Conservation (phyloP, 2,329 filamentous ascomycete genomes). For the Colletotrichum theobromicola region DNA sequence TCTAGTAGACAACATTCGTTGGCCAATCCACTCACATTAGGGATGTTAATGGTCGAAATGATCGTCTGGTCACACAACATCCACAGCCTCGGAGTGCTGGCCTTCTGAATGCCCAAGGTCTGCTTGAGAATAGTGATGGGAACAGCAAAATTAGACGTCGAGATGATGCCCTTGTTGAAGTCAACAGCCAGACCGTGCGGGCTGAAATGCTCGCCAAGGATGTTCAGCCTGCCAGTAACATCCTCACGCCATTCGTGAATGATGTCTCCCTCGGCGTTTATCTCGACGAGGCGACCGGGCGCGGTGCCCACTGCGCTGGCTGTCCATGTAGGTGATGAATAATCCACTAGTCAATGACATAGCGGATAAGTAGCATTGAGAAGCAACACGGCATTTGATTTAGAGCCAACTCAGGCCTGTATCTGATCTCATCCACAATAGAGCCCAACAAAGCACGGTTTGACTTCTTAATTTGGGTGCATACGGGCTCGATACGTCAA, state of each 20-base stretch:
- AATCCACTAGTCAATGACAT: neutral
- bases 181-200: slow-evolving; percentile 65
- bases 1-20: neutral
- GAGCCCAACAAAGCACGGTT: slow-evolving; percentile 57
- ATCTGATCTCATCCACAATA: neutral
- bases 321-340: slow-evolving; percentile 59
- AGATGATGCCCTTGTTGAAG: slow-evolving; percentile 60
- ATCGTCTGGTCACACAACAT: neutral
- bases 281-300: slow-evolving; percentile 63
- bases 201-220: slow-evolving; percentile 64
- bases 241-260: slow-evolving; percentile 68
- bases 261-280: slow-evolving; percentile 53
- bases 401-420: neutral
- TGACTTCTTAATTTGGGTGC: slow-evolving; percentile 61
- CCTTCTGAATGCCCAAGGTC: slow-evolving; percentile 55
- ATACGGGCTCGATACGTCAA: slow-evolving; percentile 64
- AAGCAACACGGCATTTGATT: neutral
- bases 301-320: slow-evolving; percentile 59
- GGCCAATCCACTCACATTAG: neutral
- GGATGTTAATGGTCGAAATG: neutral
- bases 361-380: neutral
- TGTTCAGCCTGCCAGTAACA: slow-evolving; percentile 55
- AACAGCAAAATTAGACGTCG: slow-evolving; percentile 69
- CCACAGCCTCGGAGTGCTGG: slow-evolving; percentile 46
- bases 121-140: slow-evolving; percentile 67